Conservation (phyloP, 75 land plant species). For the Pinus albicaulis region DNA sequence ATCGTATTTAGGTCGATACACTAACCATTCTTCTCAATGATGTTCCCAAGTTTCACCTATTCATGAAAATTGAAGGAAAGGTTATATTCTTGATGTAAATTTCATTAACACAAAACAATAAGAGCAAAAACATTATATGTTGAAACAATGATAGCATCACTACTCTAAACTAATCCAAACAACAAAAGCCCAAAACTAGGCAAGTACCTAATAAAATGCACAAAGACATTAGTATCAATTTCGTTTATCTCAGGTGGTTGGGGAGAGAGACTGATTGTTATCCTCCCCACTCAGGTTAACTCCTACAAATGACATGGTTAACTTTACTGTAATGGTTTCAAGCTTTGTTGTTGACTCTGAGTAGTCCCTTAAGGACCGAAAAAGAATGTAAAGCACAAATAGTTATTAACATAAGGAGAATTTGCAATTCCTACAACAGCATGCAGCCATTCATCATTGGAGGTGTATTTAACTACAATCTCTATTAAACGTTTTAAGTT, state of each 20-base stretch:
- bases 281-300: no score
- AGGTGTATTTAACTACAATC: neutral
- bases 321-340: no score
- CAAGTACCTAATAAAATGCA: neutral
- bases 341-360: no score
- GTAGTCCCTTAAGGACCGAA: no score
- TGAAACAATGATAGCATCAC: neutral
- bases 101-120: neutral
- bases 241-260: no score
- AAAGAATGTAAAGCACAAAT: neutral
- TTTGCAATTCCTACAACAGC: neutral
- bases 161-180: neutral
- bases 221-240: no score
- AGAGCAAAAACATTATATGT: neutral
- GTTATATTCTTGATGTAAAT: neutral
- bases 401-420: neutral
- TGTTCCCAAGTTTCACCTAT: slow-evolving; percentile 45
- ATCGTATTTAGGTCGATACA: neutral
- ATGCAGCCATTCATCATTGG: neutral
- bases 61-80: neutral
- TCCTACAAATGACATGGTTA: no score
- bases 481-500: neutral
- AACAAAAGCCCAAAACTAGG: neutral
- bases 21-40: slow-evolving; percentile 40
- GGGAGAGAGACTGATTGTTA: no score